phyloP scores from a whole-genome alignment of 2,329 filamentous ascomycete species.

The Cordyceps tenuipes region DNA sequence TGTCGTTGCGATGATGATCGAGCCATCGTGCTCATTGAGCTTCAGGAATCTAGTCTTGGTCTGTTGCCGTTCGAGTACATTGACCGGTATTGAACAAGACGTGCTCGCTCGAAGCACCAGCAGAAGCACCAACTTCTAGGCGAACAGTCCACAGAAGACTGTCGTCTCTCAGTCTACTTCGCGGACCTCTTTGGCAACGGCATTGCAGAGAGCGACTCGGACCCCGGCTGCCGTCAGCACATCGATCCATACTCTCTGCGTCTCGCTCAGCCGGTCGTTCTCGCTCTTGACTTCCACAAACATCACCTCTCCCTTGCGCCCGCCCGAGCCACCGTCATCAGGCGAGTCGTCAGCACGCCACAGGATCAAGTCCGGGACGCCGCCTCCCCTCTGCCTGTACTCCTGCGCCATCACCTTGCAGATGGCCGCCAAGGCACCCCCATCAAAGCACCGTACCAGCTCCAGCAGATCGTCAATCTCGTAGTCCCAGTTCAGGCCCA shows the following conservation, averaged over 20 bases:
- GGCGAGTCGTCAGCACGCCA: conserved; percentile 49
- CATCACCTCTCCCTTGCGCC: conserved; percentile 51
- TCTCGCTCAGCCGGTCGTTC: conserved; percentile 92
- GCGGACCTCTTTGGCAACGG: conserved; percentile 44
- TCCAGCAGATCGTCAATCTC: conserved; percentile 69
- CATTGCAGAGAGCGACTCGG: conserved; percentile 71
- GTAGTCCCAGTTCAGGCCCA: conserved; percentile 88
- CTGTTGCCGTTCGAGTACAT: no score
- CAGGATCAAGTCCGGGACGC: conserved; percentile 85
- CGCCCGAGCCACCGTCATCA: conserved; percentile 13
- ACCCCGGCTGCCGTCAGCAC: conserved; percentile 80
- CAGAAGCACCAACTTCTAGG: no score
- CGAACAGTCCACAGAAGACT: no score
- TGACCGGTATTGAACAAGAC: no score
- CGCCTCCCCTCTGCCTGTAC: conserved; percentile 76
- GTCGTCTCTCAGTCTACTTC: conserved; percentile 27
- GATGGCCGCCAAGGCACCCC: conserved; percentile 70
- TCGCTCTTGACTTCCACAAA: conserved; percentile 75
- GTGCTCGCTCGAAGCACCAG: no score
- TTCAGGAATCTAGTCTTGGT: neutral
- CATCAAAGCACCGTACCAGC: conserved; percentile 68
- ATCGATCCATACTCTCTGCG: conserved; percentile 94
- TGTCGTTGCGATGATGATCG: neutral
- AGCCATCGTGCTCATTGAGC: neutral
- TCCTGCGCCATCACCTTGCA: conserved; percentile 96